These are phyloP conservation scores for Knufia fluminis DNA, from an alignment of 2,329 filamentous ascomycete genomes.

Conservation along the genomic window DNA sequence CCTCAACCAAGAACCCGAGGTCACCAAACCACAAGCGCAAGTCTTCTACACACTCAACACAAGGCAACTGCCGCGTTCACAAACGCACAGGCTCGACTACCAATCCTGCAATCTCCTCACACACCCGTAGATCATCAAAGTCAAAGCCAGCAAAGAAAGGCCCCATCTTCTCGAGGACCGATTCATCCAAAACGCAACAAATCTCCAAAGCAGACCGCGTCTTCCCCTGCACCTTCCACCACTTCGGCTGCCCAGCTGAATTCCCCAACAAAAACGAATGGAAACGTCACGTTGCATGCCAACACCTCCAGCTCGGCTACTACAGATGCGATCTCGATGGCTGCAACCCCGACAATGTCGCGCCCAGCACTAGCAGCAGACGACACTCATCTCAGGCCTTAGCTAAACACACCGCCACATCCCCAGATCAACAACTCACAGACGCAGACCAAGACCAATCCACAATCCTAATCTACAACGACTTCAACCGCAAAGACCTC, in stretches of 20 bases:
- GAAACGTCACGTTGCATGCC: slow-evolving; percentile 77
- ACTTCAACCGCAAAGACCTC: slow-evolving; percentile 86
- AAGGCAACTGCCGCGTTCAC: slow-evolving; percentile 8
- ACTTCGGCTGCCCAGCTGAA: slow-evolving; percentile 62
- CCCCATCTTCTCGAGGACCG: background rate
- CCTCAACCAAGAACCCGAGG: slow-evolving; percentile 9
- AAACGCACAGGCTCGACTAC: slow-evolving; percentile 9
- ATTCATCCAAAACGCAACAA: background rate
- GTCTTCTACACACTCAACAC: slow-evolving; percentile 4
- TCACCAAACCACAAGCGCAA: background rate
- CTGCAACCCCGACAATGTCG: slow-evolving; percentile 35
- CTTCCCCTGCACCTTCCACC: slow-evolving; percentile 69
- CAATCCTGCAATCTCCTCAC: background rate
- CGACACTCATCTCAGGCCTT: slow-evolving; percentile 12
- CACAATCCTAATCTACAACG: slow-evolving; percentile 39
- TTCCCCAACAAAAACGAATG: slow-evolving; percentile 88
- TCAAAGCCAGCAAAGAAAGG: slow-evolving; percentile 7
- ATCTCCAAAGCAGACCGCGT: slow-evolving; percentile 26
- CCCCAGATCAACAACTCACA: background rate
- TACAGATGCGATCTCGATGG: slow-evolving; percentile 65
- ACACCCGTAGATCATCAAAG: slow-evolving; percentile 6
- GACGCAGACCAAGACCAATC: background rate
- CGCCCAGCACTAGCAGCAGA: slow-evolving; percentile 5
- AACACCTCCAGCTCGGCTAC: slow-evolving; percentile 66
- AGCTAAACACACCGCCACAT: no score